These are phyloP conservation scores for Globisporangium polare DNA, from an alignment of 352 stramenopile species.

Conservation along the genomic window DNA sequence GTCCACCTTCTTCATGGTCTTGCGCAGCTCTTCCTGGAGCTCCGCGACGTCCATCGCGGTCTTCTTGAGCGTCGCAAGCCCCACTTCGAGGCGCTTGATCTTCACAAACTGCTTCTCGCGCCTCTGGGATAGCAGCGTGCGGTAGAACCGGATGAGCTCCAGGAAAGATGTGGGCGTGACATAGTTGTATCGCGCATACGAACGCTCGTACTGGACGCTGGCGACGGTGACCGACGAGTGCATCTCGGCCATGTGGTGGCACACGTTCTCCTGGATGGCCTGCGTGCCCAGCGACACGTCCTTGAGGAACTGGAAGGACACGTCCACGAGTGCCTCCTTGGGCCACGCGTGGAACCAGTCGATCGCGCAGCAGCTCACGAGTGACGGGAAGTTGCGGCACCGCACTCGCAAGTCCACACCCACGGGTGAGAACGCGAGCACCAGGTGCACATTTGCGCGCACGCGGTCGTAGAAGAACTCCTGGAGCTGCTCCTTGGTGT, in stretches of 20 bases:
- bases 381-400: conserved; percentile 72
- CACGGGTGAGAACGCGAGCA: conserved; percentile 86
- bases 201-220: conserved; percentile 71
- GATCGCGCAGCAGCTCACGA: conserved; percentile 74
- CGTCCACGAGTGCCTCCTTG: conserved; percentile 82
- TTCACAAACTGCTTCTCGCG: conserved; percentile 48
- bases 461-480: conserved; percentile 90
- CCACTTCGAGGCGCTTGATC: conserved; percentile 82
- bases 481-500: conserved; percentile 89
- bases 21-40: conserved; percentile 81
- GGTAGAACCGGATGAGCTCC: conserved; percentile 92
- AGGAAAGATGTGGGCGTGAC: conserved; percentile 92
- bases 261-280: conserved; percentile 89
- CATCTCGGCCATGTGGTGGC: conserved; percentile 92
- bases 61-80: conserved; percentile 80
- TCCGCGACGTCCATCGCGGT: conserved; percentile 73
- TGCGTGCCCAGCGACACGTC: conserved; percentile 59
- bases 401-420: conserved; percentile 66
- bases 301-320: conserved; percentile 83
- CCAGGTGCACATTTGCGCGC: conserved; percentile 79
- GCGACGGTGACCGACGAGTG: conserved; percentile 82
- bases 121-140: conserved; percentile 60
- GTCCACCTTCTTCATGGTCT: conserved; percentile 90
- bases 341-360: conserved; percentile 92
- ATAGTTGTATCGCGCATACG: conserved; percentile 86